Evolutionary conservation across 192 early-diverging fungal species (phyloP), one percentile per base, ranked within the genome.

Genomic region (Backusella psychrophila): DNA sequence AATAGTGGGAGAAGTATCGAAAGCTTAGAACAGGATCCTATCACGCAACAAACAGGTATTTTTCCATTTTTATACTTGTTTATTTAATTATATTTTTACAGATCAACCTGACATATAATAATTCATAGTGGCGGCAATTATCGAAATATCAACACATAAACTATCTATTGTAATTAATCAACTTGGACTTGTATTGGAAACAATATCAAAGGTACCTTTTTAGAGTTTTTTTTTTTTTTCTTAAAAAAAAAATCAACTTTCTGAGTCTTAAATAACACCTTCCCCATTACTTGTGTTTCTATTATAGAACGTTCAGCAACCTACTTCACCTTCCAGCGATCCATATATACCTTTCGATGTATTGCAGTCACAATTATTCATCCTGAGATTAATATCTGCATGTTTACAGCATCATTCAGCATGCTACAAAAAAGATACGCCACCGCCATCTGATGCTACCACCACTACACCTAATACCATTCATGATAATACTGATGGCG

Each of bases 321-420:
- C 65, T 17, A 41, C 34, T 42, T 38, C 59, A 19, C 4, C 26
- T 23, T 35, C 42, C 8, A 52, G 6, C 11, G 52, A 70, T 17
- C 67, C 75, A 31, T 56, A 52, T 41, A 41, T 73, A 12, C 72
- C 73, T 36, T 29, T 73, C 19, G 78, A 79, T 38, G 53, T 69
- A 39, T 26, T 94, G 76, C 93, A 97, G 75, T 95, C 94, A 36
- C 95, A 96, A 81, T 85, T 95, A n/a, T 93, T 95, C 77, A 82
- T 96, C 21, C 85, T 96, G 69, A 86, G 93, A 73, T 85, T 96
- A 38, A 78, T 96, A 49, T 92, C 93, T 6, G 89, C 91, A 72
- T 95, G 94, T 77, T 91, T 95, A 89, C 90, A 92, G 59, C 91
- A 91, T 77, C 85, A 94, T 75, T 74, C 23, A 56, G 63, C 33